Percentiles rank a stretch among this genome's conserved stretches.
Evolutionary conservation across 2,329 filamentous ascomycete species (phyloP).

Genomic region (Purpureocillium takamizusanense): DNA sequence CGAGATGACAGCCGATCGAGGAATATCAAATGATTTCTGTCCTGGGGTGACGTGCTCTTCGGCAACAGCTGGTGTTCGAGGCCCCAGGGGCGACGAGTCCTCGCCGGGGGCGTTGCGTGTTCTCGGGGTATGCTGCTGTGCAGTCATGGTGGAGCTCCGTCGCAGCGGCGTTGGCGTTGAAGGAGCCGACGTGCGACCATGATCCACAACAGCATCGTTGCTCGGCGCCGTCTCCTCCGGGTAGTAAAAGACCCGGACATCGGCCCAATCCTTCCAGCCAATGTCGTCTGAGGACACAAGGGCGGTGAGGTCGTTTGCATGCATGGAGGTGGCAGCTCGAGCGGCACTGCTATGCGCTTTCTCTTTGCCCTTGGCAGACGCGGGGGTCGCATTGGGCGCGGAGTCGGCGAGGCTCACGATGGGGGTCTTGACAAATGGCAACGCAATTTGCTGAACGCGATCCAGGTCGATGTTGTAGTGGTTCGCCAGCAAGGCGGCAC

Average conservation of each 20-base stretch:
- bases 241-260: conserved; percentile 76
- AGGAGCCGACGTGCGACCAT: conserved; percentile 39
- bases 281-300: conserved; percentile 53
- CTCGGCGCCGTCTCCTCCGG: conserved; percentile 26
- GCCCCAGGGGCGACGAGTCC: conserved; percentile 41
- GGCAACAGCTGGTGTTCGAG: conserved; percentile 28
- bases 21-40: conserved; percentile 56
- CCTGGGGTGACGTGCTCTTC: conserved; percentile 27
- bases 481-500: conserved; percentile 65
- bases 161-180: conserved; percentile 68
- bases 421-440: conserved; percentile 70
- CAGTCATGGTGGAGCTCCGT: conserved; percentile 50
- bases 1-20: conserved; percentile 43
- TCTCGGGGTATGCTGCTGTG: conserved; percentile 34
- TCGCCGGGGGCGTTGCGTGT: conserved; percentile 21
- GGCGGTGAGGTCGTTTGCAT: conserved; percentile 76
- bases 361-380: conserved; percentile 68
- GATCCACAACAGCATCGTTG: conserved; percentile 12
- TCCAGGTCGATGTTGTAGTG: conserved; percentile 79
- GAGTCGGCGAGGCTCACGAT: conserved; percentile 43
- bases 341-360: conserved; percentile 36
- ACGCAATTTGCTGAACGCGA: conserved; percentile 72
- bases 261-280: conserved; percentile 70
- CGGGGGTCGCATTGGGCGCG: conserved; percentile 42
- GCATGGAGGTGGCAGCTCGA: conserved; percentile 49